These are phyloP conservation scores for Myxozyma udenii DNA, from an alignment of 805 yeast species.

Conservation along the genomic window DNA sequence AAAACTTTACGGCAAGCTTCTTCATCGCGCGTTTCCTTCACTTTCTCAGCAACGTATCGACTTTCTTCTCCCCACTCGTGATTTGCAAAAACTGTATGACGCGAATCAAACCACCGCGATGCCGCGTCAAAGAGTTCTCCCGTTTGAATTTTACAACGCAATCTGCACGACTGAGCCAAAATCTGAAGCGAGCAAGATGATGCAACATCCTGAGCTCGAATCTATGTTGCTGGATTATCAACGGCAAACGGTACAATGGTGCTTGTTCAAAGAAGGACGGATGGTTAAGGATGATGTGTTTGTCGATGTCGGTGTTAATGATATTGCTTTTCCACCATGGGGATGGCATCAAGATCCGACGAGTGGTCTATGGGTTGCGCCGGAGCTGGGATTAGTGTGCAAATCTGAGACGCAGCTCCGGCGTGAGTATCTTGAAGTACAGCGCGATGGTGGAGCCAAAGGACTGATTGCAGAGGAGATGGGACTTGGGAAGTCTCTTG, in stretches of 20 bases:
- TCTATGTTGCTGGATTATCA: slow-evolving; percentile 32
- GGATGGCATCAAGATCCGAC: slow-evolving; percentile 24
- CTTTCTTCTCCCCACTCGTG: slow-evolving; percentile 9
- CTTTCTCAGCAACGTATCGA: slow-evolving; percentile 6
- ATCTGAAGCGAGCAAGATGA: neutral
- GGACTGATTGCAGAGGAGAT: slow-evolving; percentile 90
- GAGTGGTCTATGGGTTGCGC: slow-evolving; percentile 23
- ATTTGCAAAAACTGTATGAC: slow-evolving; percentile 7
- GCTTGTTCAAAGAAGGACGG: slow-evolving; percentile 40
- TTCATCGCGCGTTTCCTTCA: slow-evolving; percentile 20
- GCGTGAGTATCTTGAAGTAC: slow-evolving; percentile 29
- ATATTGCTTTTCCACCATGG: slow-evolving; percentile 27
- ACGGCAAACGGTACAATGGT: slow-evolving; percentile 40
- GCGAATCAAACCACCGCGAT: neutral
- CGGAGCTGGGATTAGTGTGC: slow-evolving; percentile 24
- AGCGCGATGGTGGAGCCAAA: slow-evolving; percentile 11
- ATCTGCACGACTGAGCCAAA: slow-evolving; percentile 11
- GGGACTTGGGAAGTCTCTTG: slow-evolving; percentile 97
- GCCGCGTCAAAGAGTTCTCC: slow-evolving; percentile 6
- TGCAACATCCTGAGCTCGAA: slow-evolving; percentile 16
- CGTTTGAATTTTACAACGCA: slow-evolving; percentile 22
- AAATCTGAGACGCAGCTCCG: slow-evolving; percentile 7
- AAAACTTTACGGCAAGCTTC: slow-evolving; percentile 15
- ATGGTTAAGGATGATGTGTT: slow-evolving; percentile 21
- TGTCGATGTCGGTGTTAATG: slow-evolving; percentile 28